Evolutionary conservation across 306 rosid genomes (phyloP), one percentile per base, ranked within the genome.

Genomic region (Lathyrus tuberosus): DNA sequence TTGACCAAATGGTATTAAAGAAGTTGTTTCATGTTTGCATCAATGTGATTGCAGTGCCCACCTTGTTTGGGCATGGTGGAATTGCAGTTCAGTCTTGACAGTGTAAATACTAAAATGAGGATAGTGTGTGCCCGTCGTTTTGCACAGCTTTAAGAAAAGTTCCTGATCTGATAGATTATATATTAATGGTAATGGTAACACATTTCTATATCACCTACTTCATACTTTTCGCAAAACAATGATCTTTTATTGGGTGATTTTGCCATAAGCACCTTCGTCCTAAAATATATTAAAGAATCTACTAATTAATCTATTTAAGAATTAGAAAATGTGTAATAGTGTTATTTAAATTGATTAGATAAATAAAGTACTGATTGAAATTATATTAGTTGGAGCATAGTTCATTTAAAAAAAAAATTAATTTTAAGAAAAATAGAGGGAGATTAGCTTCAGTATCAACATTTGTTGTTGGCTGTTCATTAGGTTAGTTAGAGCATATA

Each of bases 81-180:
- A 51, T 61, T 43, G 33, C 20, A 3, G 31, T 70, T 62, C 66
- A 46, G 66, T 53, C 49, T 48, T 3, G 51, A 63, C 40, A 35
- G 38, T 77, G 76, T 64, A 77, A 43, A 70, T 75, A 75, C 65
- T 75, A 47, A 24, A 57, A 63, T 20, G 58, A 17, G 66, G 31
- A 62, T 60, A 26, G 41, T 53, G 53, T 53, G 53, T 38, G 51
- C 54, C 37, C 54, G 16, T 47, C 20, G 8, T 60, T 67, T 61
- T 69, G 30, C 75, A 69, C 30, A 48, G 28, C 28, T 59, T 65
- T 62, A 3, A 17, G 47, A 47, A 46, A 43, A 28, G 24, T 33
- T 61, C 28, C 2, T 12, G 46, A 17, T 46, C 3, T 5, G 46
- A 17, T 44, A n/a, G 12, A 41, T 20, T 8, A 59, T 15, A 11